Conservation (phyloP, 2,329 filamentous ascomycete genomes). For the Aureobasidium sp. region DNA sequence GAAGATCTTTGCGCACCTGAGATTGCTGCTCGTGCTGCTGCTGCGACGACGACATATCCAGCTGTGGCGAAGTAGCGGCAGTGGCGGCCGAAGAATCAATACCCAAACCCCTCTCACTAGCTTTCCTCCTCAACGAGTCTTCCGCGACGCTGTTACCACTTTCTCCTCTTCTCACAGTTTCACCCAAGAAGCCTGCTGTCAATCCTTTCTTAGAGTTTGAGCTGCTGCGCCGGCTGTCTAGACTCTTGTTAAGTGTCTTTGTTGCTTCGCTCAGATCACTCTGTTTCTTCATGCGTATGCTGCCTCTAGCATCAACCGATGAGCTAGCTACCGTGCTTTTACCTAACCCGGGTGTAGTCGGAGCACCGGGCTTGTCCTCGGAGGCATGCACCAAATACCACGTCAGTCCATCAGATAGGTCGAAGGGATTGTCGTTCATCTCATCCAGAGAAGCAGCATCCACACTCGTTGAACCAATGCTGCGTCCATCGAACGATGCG, state of each 20-base stretch:
- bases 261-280: conserved; percentile 34
- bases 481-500: conserved; percentile 28
- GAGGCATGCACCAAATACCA: conserved; percentile 94
- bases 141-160: not conserved
- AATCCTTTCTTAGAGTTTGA: conserved; percentile 73
- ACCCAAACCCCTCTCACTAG: conserved; percentile 2
- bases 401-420: conserved; percentile 84
- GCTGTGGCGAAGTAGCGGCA: conserved; percentile 60
- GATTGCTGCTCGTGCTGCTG: conserved; percentile 23
- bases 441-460: conserved; percentile 15
- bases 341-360: conserved; percentile 83
- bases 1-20: conserved; percentile 39
- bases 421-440: conserved; percentile 86
- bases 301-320: conserved; percentile 78
- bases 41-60: conserved; percentile 29
- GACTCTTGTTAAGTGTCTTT: conserved; percentile 63
- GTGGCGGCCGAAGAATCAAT: conserved; percentile 6
- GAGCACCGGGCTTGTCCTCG: conserved; percentile 78
- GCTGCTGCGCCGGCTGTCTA: conserved; percentile 87
- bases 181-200: conserved; percentile 25
- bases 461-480: conserved; percentile 14
- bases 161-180: not conserved
- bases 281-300: conserved; percentile 39
- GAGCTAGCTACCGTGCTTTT: conserved; percentile 88
- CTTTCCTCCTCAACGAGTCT: not conserved